Percentiles rank a stretch among this genome's conserved stretches.
Conservation (phyloP, 2,329 filamentous ascomycete genomes). For the Sclerotinia spermophila region DNA sequence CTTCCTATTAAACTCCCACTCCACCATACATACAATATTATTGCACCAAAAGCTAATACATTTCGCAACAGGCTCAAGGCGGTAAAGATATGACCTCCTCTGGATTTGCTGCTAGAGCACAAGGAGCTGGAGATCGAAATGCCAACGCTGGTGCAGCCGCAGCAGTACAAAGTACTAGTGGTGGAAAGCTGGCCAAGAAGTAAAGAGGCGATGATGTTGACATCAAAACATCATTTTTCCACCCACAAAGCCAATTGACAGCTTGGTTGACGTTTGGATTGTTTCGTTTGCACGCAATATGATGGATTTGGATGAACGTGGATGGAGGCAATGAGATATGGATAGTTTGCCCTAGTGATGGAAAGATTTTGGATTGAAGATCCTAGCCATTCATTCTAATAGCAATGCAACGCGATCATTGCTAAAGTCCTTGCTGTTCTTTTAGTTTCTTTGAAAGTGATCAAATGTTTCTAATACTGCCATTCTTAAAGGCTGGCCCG, state of each 20-base stretch:
- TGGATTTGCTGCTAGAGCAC: neutral
- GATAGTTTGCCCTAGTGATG: neutral
- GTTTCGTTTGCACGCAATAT: neutral
- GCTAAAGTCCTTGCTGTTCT: neutral
- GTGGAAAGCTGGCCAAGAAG: neutral
- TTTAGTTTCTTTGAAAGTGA: neutral
- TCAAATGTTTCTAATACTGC: neutral
- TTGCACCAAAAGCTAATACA: neutral
- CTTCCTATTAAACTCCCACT: neutral
- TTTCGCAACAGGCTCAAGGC: neutral
- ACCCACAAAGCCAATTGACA: neutral
- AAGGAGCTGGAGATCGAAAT: neutral
- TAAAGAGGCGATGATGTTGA: neutral
- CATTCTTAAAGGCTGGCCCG: neutral
- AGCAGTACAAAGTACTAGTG: neutral
- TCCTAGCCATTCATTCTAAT: neutral
- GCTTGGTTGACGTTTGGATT: neutral
- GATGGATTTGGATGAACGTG: neutral
- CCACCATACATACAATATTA: neutral
- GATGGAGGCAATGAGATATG: too few relatives aligned
- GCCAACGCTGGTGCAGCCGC: neutral
- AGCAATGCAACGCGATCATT: neutral
- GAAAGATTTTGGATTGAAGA: too few relatives aligned
- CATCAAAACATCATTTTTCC: too few relatives aligned
- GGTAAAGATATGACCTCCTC: neutral